These are phyloP conservation scores for Parmelia sp. DNA, from an alignment of 495 filamentous ascomycete species.

Conservation along the genomic window DNA sequence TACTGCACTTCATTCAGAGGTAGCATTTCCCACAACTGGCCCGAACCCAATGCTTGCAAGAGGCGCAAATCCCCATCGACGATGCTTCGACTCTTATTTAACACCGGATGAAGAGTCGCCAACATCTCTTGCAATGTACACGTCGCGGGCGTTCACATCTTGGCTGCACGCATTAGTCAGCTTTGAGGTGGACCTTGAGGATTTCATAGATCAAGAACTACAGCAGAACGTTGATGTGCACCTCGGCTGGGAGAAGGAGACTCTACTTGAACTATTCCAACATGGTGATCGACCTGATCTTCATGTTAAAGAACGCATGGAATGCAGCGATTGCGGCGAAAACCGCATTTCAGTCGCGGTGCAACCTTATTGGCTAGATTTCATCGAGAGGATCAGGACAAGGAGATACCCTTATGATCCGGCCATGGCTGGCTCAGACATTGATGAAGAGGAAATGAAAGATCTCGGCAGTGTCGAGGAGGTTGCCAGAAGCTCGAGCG, in stretches of 20 bases:
- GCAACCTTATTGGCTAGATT: not conserved
- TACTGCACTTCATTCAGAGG: slow-evolving; percentile 7
- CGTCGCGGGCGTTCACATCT: not conserved
- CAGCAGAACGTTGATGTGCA: not conserved
- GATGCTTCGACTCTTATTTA: not conserved
- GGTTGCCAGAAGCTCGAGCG: not conserved
- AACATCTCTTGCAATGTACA: slow-evolving; percentile 11
- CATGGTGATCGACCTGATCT: not conserved
- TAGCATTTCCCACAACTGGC: too few relatives aligned
- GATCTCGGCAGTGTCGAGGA: not conserved
- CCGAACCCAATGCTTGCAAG: not conserved
- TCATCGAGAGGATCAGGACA: not conserved
- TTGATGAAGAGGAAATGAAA: not conserved
- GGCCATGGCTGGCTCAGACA: not conserved
- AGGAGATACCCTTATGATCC: not conserved
- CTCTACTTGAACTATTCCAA: not conserved
- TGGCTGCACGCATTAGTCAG: not conserved
- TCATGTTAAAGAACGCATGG: not conserved
- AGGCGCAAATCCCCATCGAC: slow-evolving; percentile 7
- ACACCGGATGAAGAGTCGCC: not conserved
- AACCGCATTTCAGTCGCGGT: not conserved
- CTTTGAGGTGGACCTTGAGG: not conserved
- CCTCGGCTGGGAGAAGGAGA: slow-evolving; percentile 1
- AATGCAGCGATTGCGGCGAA: not conserved
- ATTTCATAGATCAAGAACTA: slow-evolving; percentile 3